Base-by-base conservation (phyloP, 2,329 filamentous ascomycete species). In the Knoxdaviesia proteae region DNA sequence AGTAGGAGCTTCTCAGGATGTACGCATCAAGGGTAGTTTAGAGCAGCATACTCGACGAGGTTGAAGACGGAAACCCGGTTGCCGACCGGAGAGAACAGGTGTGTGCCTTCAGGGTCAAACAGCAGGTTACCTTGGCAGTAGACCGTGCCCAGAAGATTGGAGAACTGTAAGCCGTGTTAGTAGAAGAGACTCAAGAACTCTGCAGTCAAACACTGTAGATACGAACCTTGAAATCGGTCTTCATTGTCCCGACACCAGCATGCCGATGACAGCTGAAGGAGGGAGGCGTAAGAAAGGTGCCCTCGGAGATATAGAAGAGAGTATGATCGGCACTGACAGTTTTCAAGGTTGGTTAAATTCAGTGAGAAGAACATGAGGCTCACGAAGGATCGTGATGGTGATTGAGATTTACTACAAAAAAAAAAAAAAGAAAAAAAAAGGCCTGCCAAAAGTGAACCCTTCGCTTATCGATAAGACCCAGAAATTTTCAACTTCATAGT, bases 71-170 rank as follows among this genome's bases (percentile, higher is more conserved):
- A 84, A 47, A 98, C 86, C 56, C 86, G 71, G 63, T 96, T 98
- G 57, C 90, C 90, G 42, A 98, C 90, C 6, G 90, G 92, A 38
- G 90, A 98, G 54, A 92, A 83, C 50, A 98, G 72, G 63, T 84
- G 88, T 53, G 84, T 90, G 57, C 92, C 92, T 72, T 98, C 88
- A 47, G 87, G 84, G 53, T 84, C 92, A 67, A 92, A 98, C 57
- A 94, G 72, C 55, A 98, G 74, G 60, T 96, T 98, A 62, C 92
- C 90, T 73, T 87, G 84, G 66, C 86, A 84, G 68, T 96, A 98
- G 57, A 98, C 90, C 52, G 90, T 98, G 58, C 90, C 92, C 55
- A 98, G 74, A 58, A 98, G 74, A 63, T 96, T 98, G 59, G 88
- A 94, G 65, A 98, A 98, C 87, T 94, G 54, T 2, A 38, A 39